Conservation (phyloP, 169 alveolate species). For the Neospora caninum region DNA sequence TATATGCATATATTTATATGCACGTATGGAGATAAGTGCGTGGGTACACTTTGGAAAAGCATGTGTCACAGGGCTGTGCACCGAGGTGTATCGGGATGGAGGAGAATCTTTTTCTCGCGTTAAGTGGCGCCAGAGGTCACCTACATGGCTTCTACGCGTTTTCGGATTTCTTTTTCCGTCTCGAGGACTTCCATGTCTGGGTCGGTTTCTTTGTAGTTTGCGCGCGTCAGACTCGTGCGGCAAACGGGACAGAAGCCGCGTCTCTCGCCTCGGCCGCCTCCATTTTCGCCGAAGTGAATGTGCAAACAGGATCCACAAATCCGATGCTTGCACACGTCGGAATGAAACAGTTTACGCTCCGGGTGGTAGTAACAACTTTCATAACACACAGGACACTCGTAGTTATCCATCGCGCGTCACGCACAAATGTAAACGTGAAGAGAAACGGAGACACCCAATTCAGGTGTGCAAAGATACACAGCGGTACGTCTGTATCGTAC, state of each 20-base stretch:
- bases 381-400: slow-evolving; percentile 53
- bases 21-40: background rate
- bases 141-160: slow-evolving; percentile 59
- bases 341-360: slow-evolving; percentile 32
- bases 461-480: background rate
- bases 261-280: slow-evolving; percentile 15
- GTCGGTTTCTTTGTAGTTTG: slow-evolving; percentile 57
- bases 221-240: slow-evolving; percentile 44
- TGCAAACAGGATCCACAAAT: slow-evolving; percentile 42
- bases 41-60: too few species aligned
- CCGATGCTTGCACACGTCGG: slow-evolving; percentile 53
- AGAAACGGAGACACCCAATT: background rate
- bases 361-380: slow-evolving; percentile 49
- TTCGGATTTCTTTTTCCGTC: slow-evolving; percentile 61
- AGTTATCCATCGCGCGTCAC: slow-evolving; percentile 50
- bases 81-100: background rate
- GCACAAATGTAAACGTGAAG: background rate
- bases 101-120: background rate
- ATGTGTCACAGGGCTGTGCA: background rate
- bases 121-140: background rate
- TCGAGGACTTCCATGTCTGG: slow-evolving; percentile 58
- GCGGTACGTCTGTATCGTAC: background rate
- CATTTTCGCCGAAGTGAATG: slow-evolving; percentile 31
- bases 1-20: background rate
- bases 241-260: slow-evolving; percentile 64